Evolutionary conservation across 164 flowering plant genomes (phyloP).

Genomic region (Vitis rotundifolia): DNA sequence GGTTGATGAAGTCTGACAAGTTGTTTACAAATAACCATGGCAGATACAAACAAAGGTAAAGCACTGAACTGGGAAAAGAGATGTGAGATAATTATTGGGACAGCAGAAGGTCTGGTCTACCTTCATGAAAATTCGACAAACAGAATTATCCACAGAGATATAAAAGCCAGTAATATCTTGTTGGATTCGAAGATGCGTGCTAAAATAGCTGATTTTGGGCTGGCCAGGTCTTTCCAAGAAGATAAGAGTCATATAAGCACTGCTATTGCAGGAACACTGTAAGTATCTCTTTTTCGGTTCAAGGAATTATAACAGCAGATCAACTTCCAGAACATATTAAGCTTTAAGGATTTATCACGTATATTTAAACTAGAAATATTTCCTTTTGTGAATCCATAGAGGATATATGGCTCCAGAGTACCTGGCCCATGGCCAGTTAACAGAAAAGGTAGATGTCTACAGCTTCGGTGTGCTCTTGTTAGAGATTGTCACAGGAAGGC

Average conservation of each 20-base stretch:
- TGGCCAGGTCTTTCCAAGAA: conserved; percentile 76
- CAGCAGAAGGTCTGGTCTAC: conserved; percentile 61
- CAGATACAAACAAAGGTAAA: conserved; percentile 67
- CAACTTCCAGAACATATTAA: too few relatives aligned
- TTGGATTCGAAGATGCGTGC: conserved; percentile 59
- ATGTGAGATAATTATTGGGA: conserved; percentile 50
- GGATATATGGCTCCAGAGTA: conserved; percentile 85
- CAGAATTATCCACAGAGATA: conserved; percentile 64
- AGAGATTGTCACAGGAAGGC: conserved; percentile 57
- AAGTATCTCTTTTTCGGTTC: conserved; percentile 22
- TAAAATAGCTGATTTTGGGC: conserved; percentile 69
- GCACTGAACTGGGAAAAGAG: conserved; percentile 62
- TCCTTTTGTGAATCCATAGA: conserved; percentile 23
- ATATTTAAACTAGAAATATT: not conserved
- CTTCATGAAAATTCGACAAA: conserved; percentile 49
- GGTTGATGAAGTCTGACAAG: not conserved
- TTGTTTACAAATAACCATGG: not conserved
- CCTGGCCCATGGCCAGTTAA: conserved; percentile 65
- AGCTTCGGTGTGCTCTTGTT: conserved; percentile 63
- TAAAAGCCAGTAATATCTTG: conserved; percentile 66
- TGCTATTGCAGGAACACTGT: conserved; percentile 93
- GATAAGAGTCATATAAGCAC: conserved; percentile 95
- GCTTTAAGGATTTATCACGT: too few relatives aligned
- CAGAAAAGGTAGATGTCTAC: conserved; percentile 73
- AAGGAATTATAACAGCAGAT: not conserved